These are phyloP conservation scores for Psilocybe cubensis DNA, from an alignment of 768 basidiomycete genomes.

Conservation along the genomic window DNA sequence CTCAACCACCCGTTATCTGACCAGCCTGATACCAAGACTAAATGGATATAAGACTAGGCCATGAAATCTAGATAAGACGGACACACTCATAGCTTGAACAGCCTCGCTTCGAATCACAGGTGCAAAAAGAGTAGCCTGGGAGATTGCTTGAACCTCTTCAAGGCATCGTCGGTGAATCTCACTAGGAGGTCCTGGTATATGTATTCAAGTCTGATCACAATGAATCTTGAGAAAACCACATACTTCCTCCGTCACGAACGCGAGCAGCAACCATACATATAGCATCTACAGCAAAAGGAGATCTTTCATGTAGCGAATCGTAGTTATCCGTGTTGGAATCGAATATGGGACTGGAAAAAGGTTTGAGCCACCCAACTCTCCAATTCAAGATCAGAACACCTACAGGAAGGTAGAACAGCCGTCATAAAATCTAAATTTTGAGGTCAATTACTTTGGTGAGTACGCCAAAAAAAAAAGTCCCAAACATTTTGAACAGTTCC, in stretches of 20 bases:
- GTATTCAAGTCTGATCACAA: not conserved
- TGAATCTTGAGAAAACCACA: conserved; percentile 16
- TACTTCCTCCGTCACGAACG: conserved; percentile 89
- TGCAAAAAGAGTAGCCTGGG: conserved; percentile 84
- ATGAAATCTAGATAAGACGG: not conserved
- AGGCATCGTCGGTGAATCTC: conserved; percentile 74
- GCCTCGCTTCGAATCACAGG: conserved; percentile 86
- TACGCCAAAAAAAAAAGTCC: conserved; percentile 25
- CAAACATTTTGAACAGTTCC: conserved; percentile 87
- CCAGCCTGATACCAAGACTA: conserved; percentile 92
- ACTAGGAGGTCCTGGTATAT: conserved; percentile 65
- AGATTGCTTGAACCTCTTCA: conserved; percentile 86
- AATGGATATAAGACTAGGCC: conserved; percentile 3
- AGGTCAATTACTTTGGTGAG: conserved; percentile 1
- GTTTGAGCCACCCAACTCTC: not conserved
- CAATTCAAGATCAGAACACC: conserved; percentile 3
- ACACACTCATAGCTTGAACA: conserved; percentile 91
- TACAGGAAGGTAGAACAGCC: conserved; percentile 72
- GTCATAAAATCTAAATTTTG: conserved; percentile 70
- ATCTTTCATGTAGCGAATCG: conserved; percentile 83
- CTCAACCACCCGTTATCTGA: conserved; percentile 96
- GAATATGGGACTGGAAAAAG: conserved; percentile 66
- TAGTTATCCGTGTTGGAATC: conserved; percentile 84
- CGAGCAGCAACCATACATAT: conserved; percentile 94
- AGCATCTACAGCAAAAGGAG: conserved; percentile 90